Conservation (phyloP, 208 protist genomes). For the Crithidia bombi region DNA sequence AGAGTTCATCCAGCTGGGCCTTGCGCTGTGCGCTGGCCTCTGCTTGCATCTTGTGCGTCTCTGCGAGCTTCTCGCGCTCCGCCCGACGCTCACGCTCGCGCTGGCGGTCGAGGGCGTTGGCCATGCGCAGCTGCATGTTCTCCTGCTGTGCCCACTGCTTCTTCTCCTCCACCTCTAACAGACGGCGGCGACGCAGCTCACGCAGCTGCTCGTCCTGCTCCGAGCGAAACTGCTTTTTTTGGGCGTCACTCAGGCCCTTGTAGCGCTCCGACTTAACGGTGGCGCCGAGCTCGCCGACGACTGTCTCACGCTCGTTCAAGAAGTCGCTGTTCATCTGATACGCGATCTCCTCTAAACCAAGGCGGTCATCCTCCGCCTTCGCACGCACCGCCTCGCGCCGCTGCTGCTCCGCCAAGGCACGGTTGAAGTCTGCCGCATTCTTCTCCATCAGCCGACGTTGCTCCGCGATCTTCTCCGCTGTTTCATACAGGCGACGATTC, state of each 20-base stretch:
- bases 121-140: conserved; percentile 90
- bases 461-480: conserved; percentile 78
- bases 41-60: conserved; percentile 72
- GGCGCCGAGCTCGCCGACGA: conserved; percentile 69
- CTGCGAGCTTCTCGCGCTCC: conserved; percentile 62
- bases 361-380: conserved; percentile 80
- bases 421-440: conserved; percentile 90
- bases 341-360: conserved; percentile 90
- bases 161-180: conserved; percentile 88
- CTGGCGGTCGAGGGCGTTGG: conserved; percentile 85
- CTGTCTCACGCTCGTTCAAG: conserved; percentile 88
- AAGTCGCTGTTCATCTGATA: conserved; percentile 89
- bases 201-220: conserved; percentile 83
- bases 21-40: conserved; percentile 52
- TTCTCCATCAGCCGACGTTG: conserved; percentile 69
- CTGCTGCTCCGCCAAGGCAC: conserved; percentile 87
- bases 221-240: conserved; percentile 56
- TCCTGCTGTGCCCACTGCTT: conserved; percentile 90
- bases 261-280: conserved; percentile 82
- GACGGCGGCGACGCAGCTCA: conserved; percentile 75
- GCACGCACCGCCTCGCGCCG: conserved; percentile 70
- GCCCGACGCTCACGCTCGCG: conserved; percentile 78
- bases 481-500: conserved; percentile 77
- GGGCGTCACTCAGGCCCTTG: conserved; percentile 73
- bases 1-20: conserved; percentile 73